A percentile compares a stretch with the other conserved stretches of the same genome.
phyloP scores from a whole-genome alignment of 75 land plant genomes.

The Cryptomeria japonica region DNA sequence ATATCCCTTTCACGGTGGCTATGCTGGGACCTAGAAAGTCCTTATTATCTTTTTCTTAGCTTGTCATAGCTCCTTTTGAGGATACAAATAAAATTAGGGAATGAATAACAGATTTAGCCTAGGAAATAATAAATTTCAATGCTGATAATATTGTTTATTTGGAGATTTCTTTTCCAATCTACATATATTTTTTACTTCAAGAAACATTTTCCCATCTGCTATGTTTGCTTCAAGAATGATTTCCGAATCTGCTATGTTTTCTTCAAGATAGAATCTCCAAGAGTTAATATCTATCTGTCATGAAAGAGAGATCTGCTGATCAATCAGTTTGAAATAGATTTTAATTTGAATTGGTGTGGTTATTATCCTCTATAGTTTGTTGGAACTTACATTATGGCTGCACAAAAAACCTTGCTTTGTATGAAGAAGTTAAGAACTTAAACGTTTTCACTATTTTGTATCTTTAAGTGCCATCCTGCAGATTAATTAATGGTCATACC shows the following conservation, averaged over 20 bases:
- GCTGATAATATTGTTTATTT: not conserved
- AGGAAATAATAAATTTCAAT: not conserved
- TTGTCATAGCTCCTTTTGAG: not conserved
- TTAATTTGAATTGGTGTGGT: not conserved
- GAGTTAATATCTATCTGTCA: not conserved
- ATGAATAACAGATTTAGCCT: not conserved
- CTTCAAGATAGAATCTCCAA: not conserved
- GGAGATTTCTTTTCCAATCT: not conserved
- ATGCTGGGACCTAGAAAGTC: not conserved
- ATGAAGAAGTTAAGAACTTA: not conserved
- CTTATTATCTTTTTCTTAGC: not conserved
- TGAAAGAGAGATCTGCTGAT: not conserved
- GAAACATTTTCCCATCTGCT: not conserved
- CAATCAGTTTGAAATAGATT: not conserved
- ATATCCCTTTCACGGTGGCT: not conserved
- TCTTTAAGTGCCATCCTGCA: not conserved
- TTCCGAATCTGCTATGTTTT: not conserved
- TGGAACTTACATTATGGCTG: not conserved
- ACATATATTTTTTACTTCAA: not conserved
- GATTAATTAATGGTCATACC: not conserved
- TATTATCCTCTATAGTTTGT: not conserved
- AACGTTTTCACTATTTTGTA: not conserved
- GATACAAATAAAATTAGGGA: not conserved
- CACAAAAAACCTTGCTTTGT: not conserved
- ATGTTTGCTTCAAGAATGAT: too few relatives aligned